Evolutionary conservation across 2,329 filamentous ascomycete species (phyloP).

Genomic region (Aspergillus sp.): DNA sequence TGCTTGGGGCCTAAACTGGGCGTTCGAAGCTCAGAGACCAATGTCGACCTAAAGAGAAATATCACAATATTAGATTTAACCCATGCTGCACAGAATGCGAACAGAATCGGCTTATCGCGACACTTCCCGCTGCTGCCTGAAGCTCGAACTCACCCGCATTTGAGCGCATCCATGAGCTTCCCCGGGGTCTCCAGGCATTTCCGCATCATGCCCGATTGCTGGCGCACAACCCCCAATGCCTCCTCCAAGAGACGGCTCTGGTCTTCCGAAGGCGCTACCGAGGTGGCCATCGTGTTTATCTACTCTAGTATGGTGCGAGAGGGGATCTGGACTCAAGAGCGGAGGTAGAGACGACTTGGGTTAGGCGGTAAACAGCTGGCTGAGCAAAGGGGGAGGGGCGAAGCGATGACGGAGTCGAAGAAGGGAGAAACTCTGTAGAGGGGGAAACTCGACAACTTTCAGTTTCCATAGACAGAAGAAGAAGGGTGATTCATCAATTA

Average conservation of each 20-base stretch:
- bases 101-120: background rate
- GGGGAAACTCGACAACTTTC: constrained; percentile 19
- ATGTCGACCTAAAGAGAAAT: constrained; percentile 69
- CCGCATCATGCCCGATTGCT: constrained; percentile 96
- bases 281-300: constrained; percentile 47
- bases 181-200: constrained; percentile 95
- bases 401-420: constrained; percentile 12
- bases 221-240: constrained; percentile 91
- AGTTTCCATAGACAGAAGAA: constrained; percentile 27
- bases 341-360: constrained; percentile 9
- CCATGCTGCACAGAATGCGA: background rate
- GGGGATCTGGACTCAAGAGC: constrained; percentile 15
- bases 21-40: constrained; percentile 97
- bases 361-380: constrained; percentile 29
- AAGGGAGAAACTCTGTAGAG: constrained; percentile 2
- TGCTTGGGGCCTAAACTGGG: constrained; percentile 98
- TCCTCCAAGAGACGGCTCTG: constrained; percentile 94
- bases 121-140: constrained; percentile 26
- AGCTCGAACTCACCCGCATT: constrained; percentile 79
- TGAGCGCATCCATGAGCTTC: constrained; percentile 99
- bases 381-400: constrained; percentile 17
- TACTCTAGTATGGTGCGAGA: constrained; percentile 23
- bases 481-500: constrained; percentile 1
- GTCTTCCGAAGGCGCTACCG: constrained; percentile 69
- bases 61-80: background rate